Evolutionary conservation across 345 rosid genomes (phyloP).

Genomic region (Hibiscus tridactylites): DNA sequence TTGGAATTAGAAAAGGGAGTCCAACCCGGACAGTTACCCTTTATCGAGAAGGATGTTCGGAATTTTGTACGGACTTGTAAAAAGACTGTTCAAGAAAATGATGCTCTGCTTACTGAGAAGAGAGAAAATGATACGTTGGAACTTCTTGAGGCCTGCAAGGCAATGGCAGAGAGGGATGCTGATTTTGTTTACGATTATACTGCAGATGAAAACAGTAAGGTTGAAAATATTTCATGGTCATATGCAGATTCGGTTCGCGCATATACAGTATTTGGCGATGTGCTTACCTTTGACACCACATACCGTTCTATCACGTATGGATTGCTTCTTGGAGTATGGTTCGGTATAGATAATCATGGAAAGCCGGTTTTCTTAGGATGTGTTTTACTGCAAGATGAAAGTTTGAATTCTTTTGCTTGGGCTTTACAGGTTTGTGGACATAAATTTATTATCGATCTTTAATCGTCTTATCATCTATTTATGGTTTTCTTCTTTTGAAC

Average conservation of each 20-base stretch:
- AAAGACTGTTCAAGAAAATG: conserved; percentile 79
- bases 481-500: conserved; percentile 42
- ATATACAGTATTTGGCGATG: conserved; percentile 61
- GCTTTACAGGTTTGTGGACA: conserved; percentile 83
- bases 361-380: conserved; percentile 67
- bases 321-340: conserved; percentile 69
- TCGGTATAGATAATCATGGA: conserved; percentile 71
- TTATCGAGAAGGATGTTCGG: conserved; percentile 88
- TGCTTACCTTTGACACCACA: conserved; percentile 60
- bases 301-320: conserved; percentile 79
- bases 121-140: conserved; percentile 63
- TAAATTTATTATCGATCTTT: conserved; percentile 24
- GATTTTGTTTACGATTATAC: conserved; percentile 63
- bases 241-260: conserved; percentile 60
- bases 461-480: conserved; percentile 21
- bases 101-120: conserved; percentile 68
- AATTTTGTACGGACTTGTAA: conserved; percentile 82
- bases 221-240: conserved; percentile 84
- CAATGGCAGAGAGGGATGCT: conserved; percentile 53
- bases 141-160: conserved; percentile 73
- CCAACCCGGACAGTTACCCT: conserved; percentile 77
- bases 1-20: conserved; percentile 86
- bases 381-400: conserved; percentile 79
- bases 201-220: conserved; percentile 54
- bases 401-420: conserved; percentile 61